phyloP scores from a whole-genome alignment of 2,329 filamentous ascomycete species.

The Iodosphaeria phyllophila region DNA sequence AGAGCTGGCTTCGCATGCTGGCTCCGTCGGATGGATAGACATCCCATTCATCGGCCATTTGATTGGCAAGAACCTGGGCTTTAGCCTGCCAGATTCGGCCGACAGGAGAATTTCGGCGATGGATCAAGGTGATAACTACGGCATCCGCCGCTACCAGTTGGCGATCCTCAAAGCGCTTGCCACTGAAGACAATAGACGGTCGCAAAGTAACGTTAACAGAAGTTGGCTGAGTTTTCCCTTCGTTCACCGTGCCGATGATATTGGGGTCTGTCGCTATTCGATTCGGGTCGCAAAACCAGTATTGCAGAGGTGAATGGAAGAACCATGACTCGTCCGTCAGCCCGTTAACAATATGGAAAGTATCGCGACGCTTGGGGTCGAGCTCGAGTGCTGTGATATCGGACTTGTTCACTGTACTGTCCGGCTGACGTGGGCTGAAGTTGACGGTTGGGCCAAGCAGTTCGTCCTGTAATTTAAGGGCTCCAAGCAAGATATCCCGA shows the following conservation, averaged over 20 bases:
- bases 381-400: slow-evolving; percentile 16
- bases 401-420: too few species aligned
- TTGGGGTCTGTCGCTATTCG: slow-evolving; percentile 40
- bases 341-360: slow-evolving; percentile 39
- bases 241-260: slow-evolving; percentile 51
- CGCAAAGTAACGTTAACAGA: slow-evolving; percentile 56
- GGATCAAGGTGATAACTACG: slow-evolving; percentile 58
- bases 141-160: slow-evolving; percentile 55
- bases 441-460: slow-evolving; percentile 42
- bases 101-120: slow-evolving; percentile 44
- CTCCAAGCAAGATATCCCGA: slow-evolving; percentile 42
- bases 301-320: slow-evolving; percentile 67
- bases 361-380: slow-evolving; percentile 27
- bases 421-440: slow-evolving; percentile 28
- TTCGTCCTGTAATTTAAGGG: slow-evolving; percentile 50
- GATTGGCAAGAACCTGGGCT: slow-evolving; percentile 30
- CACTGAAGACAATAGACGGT: slow-evolving; percentile 65
- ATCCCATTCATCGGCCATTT: slow-evolving; percentile 36
- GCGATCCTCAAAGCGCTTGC: slow-evolving; percentile 55
- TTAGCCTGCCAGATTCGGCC: slow-evolving; percentile 46
- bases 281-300: slow-evolving; percentile 52
- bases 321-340: slow-evolving; percentile 50
- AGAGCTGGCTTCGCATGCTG: slow-evolving; percentile 38
- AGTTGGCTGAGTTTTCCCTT: slow-evolving; percentile 39
- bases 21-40: slow-evolving; percentile 37